Conservation (phyloP, 495 filamentous ascomycete species). For the Neurospora cerealis region DNA sequence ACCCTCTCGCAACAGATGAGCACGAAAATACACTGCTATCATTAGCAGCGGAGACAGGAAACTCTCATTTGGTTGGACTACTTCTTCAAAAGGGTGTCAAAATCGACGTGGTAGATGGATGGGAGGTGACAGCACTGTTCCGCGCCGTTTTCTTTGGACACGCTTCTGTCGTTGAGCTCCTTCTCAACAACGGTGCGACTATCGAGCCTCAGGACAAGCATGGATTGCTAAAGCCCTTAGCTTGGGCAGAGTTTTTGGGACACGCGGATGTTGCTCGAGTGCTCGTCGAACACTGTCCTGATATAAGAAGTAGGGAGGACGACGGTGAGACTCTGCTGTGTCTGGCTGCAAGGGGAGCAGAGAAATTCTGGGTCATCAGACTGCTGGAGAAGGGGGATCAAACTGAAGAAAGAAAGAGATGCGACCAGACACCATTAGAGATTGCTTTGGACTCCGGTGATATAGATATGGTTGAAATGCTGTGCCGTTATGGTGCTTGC, state of each 20-base stretch:
- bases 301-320: neutral
- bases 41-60: too few species aligned
- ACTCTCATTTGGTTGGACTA: too few species aligned
- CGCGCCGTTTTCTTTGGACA: rapidly evolving
- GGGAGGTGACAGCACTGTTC: neutral
- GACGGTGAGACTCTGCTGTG: neutral
- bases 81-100: neutral
- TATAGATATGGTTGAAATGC: neutral
- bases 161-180: neutral
- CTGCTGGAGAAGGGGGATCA: neutral
- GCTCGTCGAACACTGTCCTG: neutral
- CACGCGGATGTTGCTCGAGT: neutral
- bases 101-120: neutral
- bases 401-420: neutral
- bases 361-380: too few species aligned
- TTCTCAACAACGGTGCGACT: neutral
- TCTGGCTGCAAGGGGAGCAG: neutral
- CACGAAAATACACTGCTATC: too few species aligned
- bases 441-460: neutral
- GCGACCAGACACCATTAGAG: neutral
- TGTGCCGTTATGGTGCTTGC: neutral
- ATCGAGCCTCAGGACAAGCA: neutral
- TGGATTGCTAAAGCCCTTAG: neutral
- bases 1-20: too few species aligned
- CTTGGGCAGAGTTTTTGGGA: neutral